phyloP scores from a whole-genome alignment of 805 yeast species.

The Kazachstania kunashirensis region DNA sequence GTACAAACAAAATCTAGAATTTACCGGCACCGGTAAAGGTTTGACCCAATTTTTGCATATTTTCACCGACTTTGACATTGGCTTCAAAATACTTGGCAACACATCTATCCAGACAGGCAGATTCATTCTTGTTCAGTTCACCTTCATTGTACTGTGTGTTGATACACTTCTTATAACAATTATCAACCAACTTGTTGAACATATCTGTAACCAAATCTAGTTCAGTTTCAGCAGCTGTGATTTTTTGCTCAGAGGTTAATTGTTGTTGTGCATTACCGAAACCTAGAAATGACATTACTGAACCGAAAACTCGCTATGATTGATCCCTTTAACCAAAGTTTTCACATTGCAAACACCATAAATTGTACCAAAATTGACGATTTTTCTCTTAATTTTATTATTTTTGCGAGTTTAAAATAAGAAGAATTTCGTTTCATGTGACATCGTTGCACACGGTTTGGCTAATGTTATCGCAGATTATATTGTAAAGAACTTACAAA shows the following conservation, averaged over 20 bases:
- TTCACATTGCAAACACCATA: too few relatives aligned
- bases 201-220: constrained; percentile 94
- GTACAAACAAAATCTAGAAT: constrained; percentile 8
- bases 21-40: constrained; percentile 32
- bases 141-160: constrained; percentile 55
- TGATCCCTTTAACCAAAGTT: too few relatives aligned
- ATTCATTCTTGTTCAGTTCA: constrained; percentile 68
- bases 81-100: constrained; percentile 92
- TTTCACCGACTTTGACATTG: constrained; percentile 88
- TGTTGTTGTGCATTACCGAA: constrained; percentile 70
- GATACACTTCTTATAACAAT: constrained; percentile 84
- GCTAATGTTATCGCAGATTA: too few relatives aligned
- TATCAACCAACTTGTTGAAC: constrained; percentile 87
- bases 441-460: too few relatives aligned
- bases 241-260: constrained; percentile 62
- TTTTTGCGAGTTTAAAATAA: too few relatives aligned
- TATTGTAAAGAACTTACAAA: too few relatives aligned
- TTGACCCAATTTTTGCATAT: constrained; percentile 45
- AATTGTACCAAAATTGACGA: too few relatives aligned
- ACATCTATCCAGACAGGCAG: constrained; percentile 88
- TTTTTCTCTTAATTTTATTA: too few relatives aligned
- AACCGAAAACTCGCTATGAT: too few relatives aligned
- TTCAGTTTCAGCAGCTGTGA: constrained; percentile 91
- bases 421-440: too few relatives aligned
- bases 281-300: constrained; percentile 61